Evolutionary conservation across 441 rosid genomes (phyloP).

Genomic region (Adansonia madagascariensis): DNA sequence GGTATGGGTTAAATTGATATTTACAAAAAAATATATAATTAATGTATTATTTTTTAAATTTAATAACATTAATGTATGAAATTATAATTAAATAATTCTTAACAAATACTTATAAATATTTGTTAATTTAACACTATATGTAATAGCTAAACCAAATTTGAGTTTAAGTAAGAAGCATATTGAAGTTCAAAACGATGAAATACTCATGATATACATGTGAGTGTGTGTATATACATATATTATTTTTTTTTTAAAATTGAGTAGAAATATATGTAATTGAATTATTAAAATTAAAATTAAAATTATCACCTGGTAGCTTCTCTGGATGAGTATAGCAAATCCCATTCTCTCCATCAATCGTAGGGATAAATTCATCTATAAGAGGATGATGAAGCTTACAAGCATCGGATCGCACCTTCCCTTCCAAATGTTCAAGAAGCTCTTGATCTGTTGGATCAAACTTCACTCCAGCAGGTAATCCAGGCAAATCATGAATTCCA

Average conservation of each 20-base stretch:
- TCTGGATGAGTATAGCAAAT: constrained; percentile 50
- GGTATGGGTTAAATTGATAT: too few species aligned
- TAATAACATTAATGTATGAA: too few species aligned
- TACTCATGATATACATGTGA: neutral
- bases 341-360: too few species aligned
- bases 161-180: too few species aligned
- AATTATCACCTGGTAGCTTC: constrained; percentile 56
- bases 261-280: neutral
- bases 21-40: too few species aligned
- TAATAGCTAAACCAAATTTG: too few species aligned
- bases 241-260: neutral
- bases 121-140: too few species aligned
- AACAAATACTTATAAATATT: too few species aligned
- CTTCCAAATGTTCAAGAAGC: constrained; percentile 63
- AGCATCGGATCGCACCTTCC: constrained; percentile 52
- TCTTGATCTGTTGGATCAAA: constrained; percentile 74
- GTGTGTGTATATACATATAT: too few species aligned
- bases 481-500: constrained; percentile 59
- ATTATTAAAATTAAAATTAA: neutral
- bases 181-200: too few species aligned
- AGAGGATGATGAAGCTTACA: constrained; percentile 59
- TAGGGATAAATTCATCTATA: neutral
- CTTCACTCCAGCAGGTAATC: constrained; percentile 68
- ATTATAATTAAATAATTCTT: too few species aligned
- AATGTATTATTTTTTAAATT: too few species aligned